phyloP scores from a whole-genome alignment of 2,329 filamentous ascomycete species.

The Ceratocystis harringtonii region DNA sequence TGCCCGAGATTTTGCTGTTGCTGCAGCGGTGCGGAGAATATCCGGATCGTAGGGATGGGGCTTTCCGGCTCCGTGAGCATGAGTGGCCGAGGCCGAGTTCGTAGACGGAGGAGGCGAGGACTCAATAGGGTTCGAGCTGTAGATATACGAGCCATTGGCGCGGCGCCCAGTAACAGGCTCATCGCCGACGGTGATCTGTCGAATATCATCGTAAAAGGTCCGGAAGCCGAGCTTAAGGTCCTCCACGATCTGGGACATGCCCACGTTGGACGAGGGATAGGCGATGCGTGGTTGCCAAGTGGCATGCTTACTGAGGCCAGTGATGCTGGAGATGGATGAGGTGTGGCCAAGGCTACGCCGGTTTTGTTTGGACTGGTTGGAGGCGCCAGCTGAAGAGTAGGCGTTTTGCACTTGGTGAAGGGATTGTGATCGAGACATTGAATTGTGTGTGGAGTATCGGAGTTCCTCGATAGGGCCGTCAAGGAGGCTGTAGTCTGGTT shows the following conservation, averaged over 20 bases:
- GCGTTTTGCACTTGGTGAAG: slow-evolving; percentile 14
- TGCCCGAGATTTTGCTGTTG: slow-evolving; percentile 27
- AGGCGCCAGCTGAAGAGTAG: slow-evolving; percentile 10
- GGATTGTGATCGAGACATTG: slow-evolving; percentile 16
- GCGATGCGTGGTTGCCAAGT: slow-evolving; percentile 41
- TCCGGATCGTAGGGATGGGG: slow-evolving; percentile 28
- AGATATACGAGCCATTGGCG: slow-evolving; percentile 18
- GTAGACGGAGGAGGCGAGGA: slow-evolving; percentile 5
- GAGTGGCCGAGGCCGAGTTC: neutral
- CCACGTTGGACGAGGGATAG: slow-evolving; percentile 26
- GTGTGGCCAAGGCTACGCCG: slow-evolving; percentile 7
- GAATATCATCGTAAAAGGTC: slow-evolving; percentile 89
- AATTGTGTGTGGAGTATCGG: slow-evolving; percentile 23
- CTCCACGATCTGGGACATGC: slow-evolving; percentile 64
- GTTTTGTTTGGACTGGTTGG: slow-evolving; percentile 3
- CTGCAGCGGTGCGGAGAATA: slow-evolving; percentile 31
- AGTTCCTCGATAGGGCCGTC: slow-evolving; percentile 33
- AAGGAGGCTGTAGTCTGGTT: slow-evolving; percentile 29
- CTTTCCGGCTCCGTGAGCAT: slow-evolving; percentile 14
- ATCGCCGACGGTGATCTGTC: slow-evolving; percentile 90
- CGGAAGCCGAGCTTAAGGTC: slow-evolving; percentile 81
- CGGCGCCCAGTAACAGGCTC: slow-evolving; percentile 53
- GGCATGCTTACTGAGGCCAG: slow-evolving; percentile 38
- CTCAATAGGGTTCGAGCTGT: slow-evolving; percentile 8
- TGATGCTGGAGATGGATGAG: slow-evolving; percentile 21